Conservation (phyloP, 306 rosid species). For the Ormosia semicastrata region DNA sequence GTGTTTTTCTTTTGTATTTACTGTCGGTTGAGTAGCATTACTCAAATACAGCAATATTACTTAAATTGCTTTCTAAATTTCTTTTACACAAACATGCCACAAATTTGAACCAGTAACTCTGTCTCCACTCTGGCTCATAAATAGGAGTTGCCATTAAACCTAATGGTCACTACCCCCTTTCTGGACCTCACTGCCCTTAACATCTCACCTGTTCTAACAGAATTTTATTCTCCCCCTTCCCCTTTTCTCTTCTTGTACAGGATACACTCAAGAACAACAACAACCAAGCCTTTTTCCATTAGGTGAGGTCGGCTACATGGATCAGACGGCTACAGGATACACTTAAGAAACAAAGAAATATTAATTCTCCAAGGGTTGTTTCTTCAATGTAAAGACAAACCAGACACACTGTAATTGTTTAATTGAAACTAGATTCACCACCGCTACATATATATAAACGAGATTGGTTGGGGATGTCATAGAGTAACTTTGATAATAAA, state of each 20-base stretch:
- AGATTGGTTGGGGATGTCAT: not conserved
- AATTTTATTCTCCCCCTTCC: not conserved
- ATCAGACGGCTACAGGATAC: too few species aligned
- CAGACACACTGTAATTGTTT: not conserved
- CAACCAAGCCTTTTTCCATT: too few species aligned
- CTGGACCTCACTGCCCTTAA: not conserved
- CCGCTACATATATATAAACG: not conserved
- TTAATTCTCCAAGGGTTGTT: not conserved
- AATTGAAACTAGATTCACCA: not conserved
- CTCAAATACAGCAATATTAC: not conserved
- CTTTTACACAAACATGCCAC: constrained; percentile 1
- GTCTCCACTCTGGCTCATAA: not conserved
- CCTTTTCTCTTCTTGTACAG: not conserved
- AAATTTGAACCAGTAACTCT: not conserved
- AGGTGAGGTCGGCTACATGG: too few species aligned
- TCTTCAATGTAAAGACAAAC: not conserved
- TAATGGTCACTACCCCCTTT: not conserved
- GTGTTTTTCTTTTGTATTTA: not conserved
- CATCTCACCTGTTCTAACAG: not conserved
- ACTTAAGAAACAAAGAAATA: not conserved
- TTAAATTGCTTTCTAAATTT: not conserved
- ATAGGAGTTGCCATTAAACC: not conserved
- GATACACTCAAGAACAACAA: not conserved
- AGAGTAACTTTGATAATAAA: not conserved
- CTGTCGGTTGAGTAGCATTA: not conserved